Evolutionary conservation across 352 stramenopile genomes (phyloP).

Genomic region (Globisporangium canariense): DNA sequence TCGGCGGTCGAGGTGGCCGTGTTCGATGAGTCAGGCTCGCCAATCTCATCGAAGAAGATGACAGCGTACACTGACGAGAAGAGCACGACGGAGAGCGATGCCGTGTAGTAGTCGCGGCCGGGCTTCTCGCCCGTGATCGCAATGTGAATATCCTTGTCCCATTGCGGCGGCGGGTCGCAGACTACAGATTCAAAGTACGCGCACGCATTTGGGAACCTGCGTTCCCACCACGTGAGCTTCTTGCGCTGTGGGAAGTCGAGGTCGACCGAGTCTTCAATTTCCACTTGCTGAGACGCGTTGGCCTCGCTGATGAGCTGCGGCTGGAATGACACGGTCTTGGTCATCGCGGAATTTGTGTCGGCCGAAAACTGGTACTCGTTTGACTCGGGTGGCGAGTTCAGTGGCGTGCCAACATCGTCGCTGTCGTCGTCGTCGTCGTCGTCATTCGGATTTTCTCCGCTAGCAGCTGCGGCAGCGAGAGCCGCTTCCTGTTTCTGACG

Average conservation of each 20-base stretch:
- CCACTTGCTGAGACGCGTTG: constrained; percentile 55
- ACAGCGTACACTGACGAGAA: constrained; percentile 69
- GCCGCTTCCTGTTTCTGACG: constrained; percentile 19
- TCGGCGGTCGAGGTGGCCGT: constrained; percentile 37
- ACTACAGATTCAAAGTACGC: constrained; percentile 68
- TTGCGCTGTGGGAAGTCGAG: constrained; percentile 33
- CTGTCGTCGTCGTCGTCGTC: constrained; percentile 13
- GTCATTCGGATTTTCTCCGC: neutral
- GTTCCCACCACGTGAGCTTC: constrained; percentile 58
- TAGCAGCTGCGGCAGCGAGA: constrained; percentile 14
- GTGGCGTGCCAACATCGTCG: constrained; percentile 16
- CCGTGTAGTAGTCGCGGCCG: constrained; percentile 70
- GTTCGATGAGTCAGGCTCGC: constrained; percentile 43
- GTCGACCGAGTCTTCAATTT: constrained; percentile 54
- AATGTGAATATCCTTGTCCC: constrained; percentile 85
- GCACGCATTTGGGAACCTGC: constrained; percentile 38
- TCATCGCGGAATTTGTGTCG: constrained; percentile 7
- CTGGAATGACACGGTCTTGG: constrained; percentile 18
- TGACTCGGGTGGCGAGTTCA: constrained; percentile 17
- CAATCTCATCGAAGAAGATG: constrained; percentile 73
- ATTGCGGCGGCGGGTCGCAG: constrained; percentile 59
- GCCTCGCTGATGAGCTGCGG: constrained; percentile 17
- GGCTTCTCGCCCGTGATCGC: constrained; percentile 78
- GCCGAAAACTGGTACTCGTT: constrained; percentile 8
- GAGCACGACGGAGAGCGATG: constrained; percentile 59